Conservation (phyloP, 2,329 filamentous ascomycete genomes). For the Sarocladium kiliense region DNA sequence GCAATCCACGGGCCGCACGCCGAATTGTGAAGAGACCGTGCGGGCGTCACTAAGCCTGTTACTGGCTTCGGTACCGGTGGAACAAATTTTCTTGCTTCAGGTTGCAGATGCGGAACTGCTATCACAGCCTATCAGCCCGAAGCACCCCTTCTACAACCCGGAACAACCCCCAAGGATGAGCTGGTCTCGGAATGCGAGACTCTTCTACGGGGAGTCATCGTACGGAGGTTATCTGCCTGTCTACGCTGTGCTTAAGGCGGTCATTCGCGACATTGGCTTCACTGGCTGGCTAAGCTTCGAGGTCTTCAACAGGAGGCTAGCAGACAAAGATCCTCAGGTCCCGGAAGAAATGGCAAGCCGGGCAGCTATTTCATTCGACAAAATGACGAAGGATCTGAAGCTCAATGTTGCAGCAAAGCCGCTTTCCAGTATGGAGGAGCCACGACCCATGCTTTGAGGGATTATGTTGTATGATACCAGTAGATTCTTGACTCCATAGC, state of each 20-base stretch:
- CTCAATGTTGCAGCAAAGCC: background rate
- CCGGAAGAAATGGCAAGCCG: slow-evolving; percentile 19
- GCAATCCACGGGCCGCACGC: slow-evolving; percentile 15
- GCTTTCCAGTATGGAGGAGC: background rate
- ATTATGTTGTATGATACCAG: background rate
- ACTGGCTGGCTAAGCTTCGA: slow-evolving; percentile 68
- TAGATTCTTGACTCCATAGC: background rate
- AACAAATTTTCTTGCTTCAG: slow-evolving; percentile 71
- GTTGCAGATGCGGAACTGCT: slow-evolving; percentile 69
- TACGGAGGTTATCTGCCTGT: slow-evolving; percentile 65
- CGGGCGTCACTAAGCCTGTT: slow-evolving; percentile 47
- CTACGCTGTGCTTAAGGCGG: slow-evolving; percentile 51
- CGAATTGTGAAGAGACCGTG: slow-evolving; percentile 49
- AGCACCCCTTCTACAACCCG: slow-evolving; percentile 15
- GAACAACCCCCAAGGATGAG: slow-evolving; percentile 8
- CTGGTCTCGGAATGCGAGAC: slow-evolving; percentile 10
- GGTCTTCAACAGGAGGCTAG: slow-evolving; percentile 47
- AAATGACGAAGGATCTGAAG: background rate
- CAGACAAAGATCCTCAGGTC: slow-evolving; percentile 13
- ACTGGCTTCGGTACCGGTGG: slow-evolving; percentile 47
- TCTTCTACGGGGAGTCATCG: slow-evolving; percentile 44
- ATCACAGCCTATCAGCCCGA: slow-evolving; percentile 45
- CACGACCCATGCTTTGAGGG: background rate
- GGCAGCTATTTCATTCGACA: slow-evolving; percentile 7
- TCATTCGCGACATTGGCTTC: slow-evolving; percentile 61